phyloP scores from a whole-genome alignment of 805 yeast genomes.

The Candida ascalaphidarum region DNA sequence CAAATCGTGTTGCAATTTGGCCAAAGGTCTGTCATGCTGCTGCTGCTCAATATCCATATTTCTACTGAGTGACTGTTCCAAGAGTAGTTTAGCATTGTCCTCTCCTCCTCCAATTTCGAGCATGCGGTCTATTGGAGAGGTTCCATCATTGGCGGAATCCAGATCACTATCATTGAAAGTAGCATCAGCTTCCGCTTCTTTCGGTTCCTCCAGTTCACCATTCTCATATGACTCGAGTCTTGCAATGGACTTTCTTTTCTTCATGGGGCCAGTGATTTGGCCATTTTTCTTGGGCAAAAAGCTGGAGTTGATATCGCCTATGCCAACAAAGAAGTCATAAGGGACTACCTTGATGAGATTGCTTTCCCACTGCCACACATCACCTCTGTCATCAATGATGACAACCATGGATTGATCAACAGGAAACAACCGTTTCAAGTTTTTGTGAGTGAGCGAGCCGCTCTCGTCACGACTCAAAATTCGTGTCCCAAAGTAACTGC shows the following conservation, averaged over 20 bases:
- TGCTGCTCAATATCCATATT: slow-evolving; percentile 70
- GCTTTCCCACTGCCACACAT: slow-evolving; percentile 97
- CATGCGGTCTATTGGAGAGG: slow-evolving; percentile 42
- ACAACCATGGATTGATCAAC: slow-evolving; percentile 96
- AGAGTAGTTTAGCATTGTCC: slow-evolving; percentile 38
- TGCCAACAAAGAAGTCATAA: slow-evolving; percentile 91
- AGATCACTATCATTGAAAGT: not conserved
- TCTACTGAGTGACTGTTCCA: slow-evolving; percentile 53
- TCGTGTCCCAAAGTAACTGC: slow-evolving; percentile 80
- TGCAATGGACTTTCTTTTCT: slow-evolving; percentile 49
- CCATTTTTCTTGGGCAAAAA: slow-evolving; percentile 76
- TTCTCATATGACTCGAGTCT: slow-evolving; percentile 38
- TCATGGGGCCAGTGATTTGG: slow-evolving; percentile 51
- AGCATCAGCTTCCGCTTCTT: slow-evolving; percentile 4
- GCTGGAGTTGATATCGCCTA: slow-evolving; percentile 93
- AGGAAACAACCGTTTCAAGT: slow-evolving; percentile 81
- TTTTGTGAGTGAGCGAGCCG: slow-evolving; percentile 85
- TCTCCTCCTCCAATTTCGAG: slow-evolving; percentile 43
- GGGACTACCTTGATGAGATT: slow-evolving; percentile 90
- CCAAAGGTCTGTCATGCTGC: slow-evolving; percentile 75
- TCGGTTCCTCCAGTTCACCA: slow-evolving; percentile 5
- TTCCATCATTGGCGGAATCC: slow-evolving; percentile 5
- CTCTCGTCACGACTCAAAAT: slow-evolving; percentile 91
- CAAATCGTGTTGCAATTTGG: slow-evolving; percentile 68
- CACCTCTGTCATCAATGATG: slow-evolving; percentile 95